These are phyloP conservation scores for Wickerhamomyces alni DNA, from an alignment of 805 yeast species.

Conservation along the genomic window DNA sequence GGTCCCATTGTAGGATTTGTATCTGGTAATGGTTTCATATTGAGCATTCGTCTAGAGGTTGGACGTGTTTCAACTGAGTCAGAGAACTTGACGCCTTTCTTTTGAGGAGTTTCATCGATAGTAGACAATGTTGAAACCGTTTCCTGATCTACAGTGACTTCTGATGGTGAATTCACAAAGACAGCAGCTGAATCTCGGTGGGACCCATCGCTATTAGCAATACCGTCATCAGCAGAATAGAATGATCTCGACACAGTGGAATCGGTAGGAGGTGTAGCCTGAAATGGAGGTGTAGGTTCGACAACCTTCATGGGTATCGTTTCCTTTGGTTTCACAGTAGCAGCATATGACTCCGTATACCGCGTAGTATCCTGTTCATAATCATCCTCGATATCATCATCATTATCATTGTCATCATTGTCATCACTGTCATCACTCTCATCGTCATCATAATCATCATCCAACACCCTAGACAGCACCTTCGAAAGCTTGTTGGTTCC, in stretches of 20 bases:
- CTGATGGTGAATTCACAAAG: too few relatives aligned
- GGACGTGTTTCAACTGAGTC: not conserved
- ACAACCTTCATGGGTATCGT: too few relatives aligned
- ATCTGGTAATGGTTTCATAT: constrained; percentile 7
- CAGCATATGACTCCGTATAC: too few relatives aligned
- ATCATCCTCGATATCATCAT: not conserved
- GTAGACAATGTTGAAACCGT: not conserved
- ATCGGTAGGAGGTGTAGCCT: too few relatives aligned
- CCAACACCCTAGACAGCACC: not conserved
- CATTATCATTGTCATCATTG: constrained; percentile 1
- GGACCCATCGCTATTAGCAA: not conserved
- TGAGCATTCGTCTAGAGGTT: not conserved
- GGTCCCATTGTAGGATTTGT: constrained; percentile 1
- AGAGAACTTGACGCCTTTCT: not conserved
- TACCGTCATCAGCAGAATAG: too few relatives aligned
- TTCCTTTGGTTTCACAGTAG: too few relatives aligned
- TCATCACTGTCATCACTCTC: constrained; percentile 1
- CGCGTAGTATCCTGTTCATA: not conserved
- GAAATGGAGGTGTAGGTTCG: too few relatives aligned
- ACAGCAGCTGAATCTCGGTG: too few relatives aligned
- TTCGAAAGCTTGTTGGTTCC: not conserved
- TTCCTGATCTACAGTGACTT: not conserved
- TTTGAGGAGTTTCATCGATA: not conserved
- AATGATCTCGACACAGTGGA: not conserved
- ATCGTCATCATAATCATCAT: constrained; percentile 2